A percentile compares a stretch with the other conserved stretches of the same genome.
Conservation (phyloP, 352 stramenopile genomes). For the Phytophthora capsici region DNA sequence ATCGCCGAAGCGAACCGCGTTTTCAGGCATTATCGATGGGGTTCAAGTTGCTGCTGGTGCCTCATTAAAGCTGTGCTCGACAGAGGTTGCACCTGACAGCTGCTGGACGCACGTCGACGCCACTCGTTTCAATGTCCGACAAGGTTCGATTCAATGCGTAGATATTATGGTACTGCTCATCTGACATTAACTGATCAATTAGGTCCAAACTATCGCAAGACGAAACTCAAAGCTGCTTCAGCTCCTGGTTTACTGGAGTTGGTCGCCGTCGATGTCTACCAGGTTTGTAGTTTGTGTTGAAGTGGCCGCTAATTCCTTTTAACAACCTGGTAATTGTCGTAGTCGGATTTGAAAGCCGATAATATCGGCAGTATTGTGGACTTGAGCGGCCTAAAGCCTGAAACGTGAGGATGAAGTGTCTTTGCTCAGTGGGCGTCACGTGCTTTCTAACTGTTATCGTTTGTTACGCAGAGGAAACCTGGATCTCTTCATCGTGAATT, state of each 20-base stretch:
- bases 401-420: conserved; percentile 26
- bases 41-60: conserved; percentile 54
- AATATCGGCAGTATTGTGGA: conserved; percentile 80
- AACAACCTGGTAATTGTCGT: conserved; percentile 5
- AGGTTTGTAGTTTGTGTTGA: conserved; percentile 34
- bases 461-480: conserved; percentile 31
- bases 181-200: neutral
- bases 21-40: conserved; percentile 44
- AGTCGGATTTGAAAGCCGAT: conserved; percentile 77
- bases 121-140: conserved; percentile 82
- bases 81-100: conserved; percentile 46
- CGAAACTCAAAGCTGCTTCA: conserved; percentile 73
- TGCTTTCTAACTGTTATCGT: neutral
- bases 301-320: neutral
- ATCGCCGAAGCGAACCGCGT: conserved; percentile 8
- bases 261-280: conserved; percentile 76
- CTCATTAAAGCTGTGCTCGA: conserved; percentile 61
- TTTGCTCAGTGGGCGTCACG: neutral
- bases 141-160: conserved; percentile 41
- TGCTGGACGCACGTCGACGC: conserved; percentile 76
- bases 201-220: conserved; percentile 83
- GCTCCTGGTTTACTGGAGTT: conserved; percentile 61
- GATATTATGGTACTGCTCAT: neutral
- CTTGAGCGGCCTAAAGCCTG: conserved; percentile 46
- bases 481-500: conserved; percentile 86